Base-by-base conservation (phyloP, 2,329 filamentous ascomycete species). In the Colletotrichum liaoningense region DNA sequence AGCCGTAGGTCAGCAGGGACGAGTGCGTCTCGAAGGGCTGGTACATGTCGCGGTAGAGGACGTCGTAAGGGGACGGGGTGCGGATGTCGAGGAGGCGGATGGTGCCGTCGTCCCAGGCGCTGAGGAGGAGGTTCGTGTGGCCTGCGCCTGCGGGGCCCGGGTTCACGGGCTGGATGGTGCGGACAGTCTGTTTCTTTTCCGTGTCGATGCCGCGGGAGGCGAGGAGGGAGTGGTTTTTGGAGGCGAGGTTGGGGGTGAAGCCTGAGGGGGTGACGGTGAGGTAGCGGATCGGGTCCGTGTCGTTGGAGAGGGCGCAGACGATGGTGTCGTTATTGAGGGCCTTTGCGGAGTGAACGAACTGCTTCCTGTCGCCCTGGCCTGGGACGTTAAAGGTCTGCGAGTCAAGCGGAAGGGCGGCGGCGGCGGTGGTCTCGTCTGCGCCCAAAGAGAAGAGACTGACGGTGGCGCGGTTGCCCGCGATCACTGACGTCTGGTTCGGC, bases 51-150 rank as follows among this genome's bases (percentile, higher is more conserved):
- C 88, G 86, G 77, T 88, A 90, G 8, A 88, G 77, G 9, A 82
- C 81, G 67, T 89, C 87, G 35, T 84, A 80, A 1, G 83, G 73
- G 0, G 84, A 87, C 0, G 87, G 84, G 0, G 87, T 86, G 14
- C 88, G 85, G 2, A 88, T 76, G 74, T 90, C 88, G 26, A 75
- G 65, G 4, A 77, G 75, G 22, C 76, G 75, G 66, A 85, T 84
- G 0, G 85, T 88, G 9, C 88, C 88, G 67, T 90, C 87, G 56
- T 86, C 84, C 88, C 88, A 90, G 4, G 87, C 83, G 67, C 84
- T 88, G 14, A 90, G 81, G 7, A 90, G 76, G 2, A 88, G 78
- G 26, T 81, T 84, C 1, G 81, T 80, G 24, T 80, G 80, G 1
- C 83, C 81, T 12, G 63, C 62, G 14, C 83, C 81, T 12, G 63